Base-by-base conservation (phyloP, 345 rosid genomes). In the Melaleuca quinquenervia region DNA sequence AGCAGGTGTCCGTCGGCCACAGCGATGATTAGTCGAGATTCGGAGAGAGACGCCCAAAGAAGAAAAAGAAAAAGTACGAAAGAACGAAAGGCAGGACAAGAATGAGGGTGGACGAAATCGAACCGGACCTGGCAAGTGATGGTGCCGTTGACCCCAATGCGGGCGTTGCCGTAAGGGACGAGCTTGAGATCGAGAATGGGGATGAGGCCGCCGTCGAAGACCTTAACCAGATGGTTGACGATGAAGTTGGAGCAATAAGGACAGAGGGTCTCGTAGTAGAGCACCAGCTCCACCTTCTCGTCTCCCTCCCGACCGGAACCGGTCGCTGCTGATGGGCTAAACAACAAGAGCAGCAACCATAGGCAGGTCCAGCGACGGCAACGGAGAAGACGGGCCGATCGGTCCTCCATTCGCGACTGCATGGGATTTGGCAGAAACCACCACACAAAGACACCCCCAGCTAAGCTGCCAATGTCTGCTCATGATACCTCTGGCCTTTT, bases 111-210 rank as follows among this genome's bases (percentile, higher is more conserved):
- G 49, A 0, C 51, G 29, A 58, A 83, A 50, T 24, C 3, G 50
- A 82, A 20, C 1, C 26, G 18, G 27, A 90, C 94, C 92, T 92
- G 95, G 84, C 95, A 94, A 75, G 87, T 52, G 82, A 92, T 58
- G 85, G 87, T 85, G 76, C 56, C 11, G 51, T 90, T 85, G 82
- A 86, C 58, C 44, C 58, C 78, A 83, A 92, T 48, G 52, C 54
- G 52, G 62, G 92, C 91, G 56, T 94, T 92, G 54, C 94, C 96
- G 58, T 89, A 92, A 9, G 94, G 94, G 86, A 92, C 82, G 49
- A 94, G 90, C 85, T 85, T 91, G 82, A 94, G 93, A 76, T 92
- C 90, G 76, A 90, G 84, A 44, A 90, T 88, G 88, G 86, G 86
- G 86, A 84, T 12, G 86, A 94, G 92, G 62, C 87, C 87, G 18